Conservation (phyloP, 2,329 filamentous ascomycete genomes). For the Cladophialophora exuberans region DNA sequence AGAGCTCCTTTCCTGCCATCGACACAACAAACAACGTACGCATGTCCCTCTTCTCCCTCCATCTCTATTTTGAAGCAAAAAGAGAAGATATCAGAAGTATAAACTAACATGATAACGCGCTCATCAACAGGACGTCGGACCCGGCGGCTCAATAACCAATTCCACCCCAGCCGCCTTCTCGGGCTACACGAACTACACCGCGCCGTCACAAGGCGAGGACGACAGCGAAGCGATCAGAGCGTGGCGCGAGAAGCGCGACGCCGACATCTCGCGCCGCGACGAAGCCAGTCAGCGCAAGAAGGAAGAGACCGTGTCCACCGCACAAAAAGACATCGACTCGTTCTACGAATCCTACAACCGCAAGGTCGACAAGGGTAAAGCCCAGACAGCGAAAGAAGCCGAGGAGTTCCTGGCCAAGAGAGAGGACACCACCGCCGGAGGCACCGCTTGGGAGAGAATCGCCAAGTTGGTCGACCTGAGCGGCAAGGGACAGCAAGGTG, state of each 20-base stretch:
- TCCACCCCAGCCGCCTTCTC: constrained; percentile 56
- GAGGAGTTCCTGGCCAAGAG: constrained; percentile 87
- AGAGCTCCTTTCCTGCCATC: constrained; percentile 89
- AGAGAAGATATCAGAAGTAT: not conserved
- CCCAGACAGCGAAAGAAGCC: constrained; percentile 86
- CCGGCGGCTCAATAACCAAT: constrained; percentile 80
- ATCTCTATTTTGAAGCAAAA: too few relatives aligned
- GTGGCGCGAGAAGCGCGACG: constrained; percentile 90
- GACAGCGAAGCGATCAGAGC: constrained; percentile 56
- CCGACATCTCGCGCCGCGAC: constrained; percentile 78
- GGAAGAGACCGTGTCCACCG: constrained; percentile 82
- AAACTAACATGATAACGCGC: constrained; percentile 5
- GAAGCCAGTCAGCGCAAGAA: constrained; percentile 83
- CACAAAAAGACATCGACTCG: constrained; percentile 93
- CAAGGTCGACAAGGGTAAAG: constrained; percentile 92
- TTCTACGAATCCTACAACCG: constrained; percentile 99
- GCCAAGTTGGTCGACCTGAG: constrained; percentile 96
- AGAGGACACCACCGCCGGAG: constrained; percentile 91
- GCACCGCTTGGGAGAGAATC: constrained; percentile 98
- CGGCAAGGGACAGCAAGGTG: constrained; percentile 82
- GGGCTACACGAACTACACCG: constrained; percentile 57
- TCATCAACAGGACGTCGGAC: constrained; percentile 64
- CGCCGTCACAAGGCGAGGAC: constrained; percentile 70
- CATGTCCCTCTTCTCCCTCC: not conserved
- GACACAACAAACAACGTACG: constrained; percentile 71